Percentiles rank a stretch among this genome's conserved stretches.
These are phyloP conservation scores for Ajuga chamaepitys DNA, from an alignment of 257 asterid species.

Conservation along the genomic window DNA sequence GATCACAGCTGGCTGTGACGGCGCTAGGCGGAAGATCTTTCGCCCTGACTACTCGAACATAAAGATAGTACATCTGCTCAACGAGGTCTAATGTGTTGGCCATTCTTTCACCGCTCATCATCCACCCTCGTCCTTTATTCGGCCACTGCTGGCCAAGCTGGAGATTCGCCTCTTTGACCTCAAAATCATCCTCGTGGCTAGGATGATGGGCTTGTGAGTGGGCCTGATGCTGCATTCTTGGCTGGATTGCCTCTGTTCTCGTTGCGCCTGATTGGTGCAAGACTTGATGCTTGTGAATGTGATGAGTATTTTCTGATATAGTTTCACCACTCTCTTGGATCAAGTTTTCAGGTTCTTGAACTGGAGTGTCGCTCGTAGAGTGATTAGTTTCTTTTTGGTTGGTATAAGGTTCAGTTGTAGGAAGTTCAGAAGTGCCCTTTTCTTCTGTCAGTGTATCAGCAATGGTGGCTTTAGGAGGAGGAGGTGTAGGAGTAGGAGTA, in stretches of 20 bases:
- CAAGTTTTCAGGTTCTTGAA: conserved; percentile 13
- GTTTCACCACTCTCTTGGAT: conserved; percentile 19
- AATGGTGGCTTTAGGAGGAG: conserved; percentile 17
- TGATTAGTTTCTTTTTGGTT: not conserved
- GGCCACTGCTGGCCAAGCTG: conserved; percentile 54
- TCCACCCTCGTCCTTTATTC: conserved; percentile 37
- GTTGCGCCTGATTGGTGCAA: conserved; percentile 30
- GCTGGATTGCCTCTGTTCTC: conserved; percentile 17
- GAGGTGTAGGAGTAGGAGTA: conserved; percentile 10
- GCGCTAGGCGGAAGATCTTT: conserved; percentile 44
- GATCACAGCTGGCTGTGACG: conserved; percentile 40
- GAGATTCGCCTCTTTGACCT: conserved; percentile 56
- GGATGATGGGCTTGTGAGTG: conserved; percentile 22
- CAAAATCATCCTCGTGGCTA: conserved; percentile 40
- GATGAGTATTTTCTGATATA: conserved; percentile 26
- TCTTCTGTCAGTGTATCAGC: conserved; percentile 7
- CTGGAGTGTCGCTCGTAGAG: not conserved
- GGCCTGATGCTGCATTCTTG: conserved; percentile 36
- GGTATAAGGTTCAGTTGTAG: conserved; percentile 2
- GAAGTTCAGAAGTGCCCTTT: conserved; percentile 8
- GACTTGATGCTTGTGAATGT: conserved; percentile 27
- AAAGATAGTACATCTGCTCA: conserved; percentile 68
- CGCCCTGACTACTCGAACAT: conserved; percentile 66
- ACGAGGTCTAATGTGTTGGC: conserved; percentile 58
- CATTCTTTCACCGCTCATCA: conserved; percentile 48